These are phyloP conservation scores for Umbellularia californica DNA, from an alignment of 164 flowering plant species.

Conservation along the genomic window DNA sequence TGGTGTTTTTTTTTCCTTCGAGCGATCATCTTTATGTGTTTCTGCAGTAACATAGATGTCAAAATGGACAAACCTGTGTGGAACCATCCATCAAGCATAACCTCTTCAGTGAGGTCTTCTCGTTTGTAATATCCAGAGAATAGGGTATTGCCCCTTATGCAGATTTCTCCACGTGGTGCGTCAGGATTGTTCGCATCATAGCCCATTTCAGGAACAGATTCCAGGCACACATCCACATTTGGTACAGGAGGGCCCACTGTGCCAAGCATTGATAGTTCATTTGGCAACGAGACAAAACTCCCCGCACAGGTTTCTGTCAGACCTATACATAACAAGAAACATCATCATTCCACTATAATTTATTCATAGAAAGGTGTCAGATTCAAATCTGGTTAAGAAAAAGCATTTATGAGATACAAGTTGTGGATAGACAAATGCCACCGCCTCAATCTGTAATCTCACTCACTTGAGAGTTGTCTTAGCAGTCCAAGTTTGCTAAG, in stretches of 20 bases:
- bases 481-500: background rate
- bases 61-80: constrained; percentile 70
- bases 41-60: background rate
- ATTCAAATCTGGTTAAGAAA: background rate
- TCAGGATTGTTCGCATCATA: constrained; percentile 74
- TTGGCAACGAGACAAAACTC: constrained; percentile 78
- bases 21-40: no score
- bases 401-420: background rate
- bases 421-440: background rate
- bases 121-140: constrained; percentile 93
- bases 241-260: constrained; percentile 98
- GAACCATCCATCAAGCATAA: constrained; percentile 87
- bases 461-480: no score
- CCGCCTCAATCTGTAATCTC: no score
- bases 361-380: background rate
- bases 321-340: constrained; percentile 44
- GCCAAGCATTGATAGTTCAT: constrained; percentile 78
- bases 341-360: background rate
- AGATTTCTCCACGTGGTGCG: constrained; percentile 90
- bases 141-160: constrained; percentile 69
- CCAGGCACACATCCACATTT: constrained; percentile 80
- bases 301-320: constrained; percentile 96
- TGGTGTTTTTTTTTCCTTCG: no score
- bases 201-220: constrained; percentile 98
- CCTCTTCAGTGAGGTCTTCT: constrained; percentile 87